Conservation (phyloP, 495 filamentous ascomycete species). For the Stereocaulon alpinum region DNA sequence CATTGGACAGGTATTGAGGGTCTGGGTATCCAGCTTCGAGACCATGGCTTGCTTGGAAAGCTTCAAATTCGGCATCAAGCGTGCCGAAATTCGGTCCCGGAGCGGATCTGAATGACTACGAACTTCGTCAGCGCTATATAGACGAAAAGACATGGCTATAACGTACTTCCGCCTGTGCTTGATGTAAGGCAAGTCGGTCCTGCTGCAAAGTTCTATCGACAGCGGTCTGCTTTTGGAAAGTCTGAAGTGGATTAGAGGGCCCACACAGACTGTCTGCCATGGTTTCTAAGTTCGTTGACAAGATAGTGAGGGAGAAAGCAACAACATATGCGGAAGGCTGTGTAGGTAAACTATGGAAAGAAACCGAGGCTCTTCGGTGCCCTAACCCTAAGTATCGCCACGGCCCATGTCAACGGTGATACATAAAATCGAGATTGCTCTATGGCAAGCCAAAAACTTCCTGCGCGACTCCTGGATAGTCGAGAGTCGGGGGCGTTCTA, state of each 20-base stretch:
- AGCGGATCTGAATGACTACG: conserved; percentile 52
- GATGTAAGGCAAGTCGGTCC: conserved; percentile 53
- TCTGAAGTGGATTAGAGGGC: conserved; percentile 79
- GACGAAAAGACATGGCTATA: conserved; percentile 16
- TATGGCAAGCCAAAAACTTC: too few species aligned
- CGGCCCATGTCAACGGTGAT: too few species aligned
- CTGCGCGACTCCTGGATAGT: not conserved
- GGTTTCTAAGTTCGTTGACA: not conserved
- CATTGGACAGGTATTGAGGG: conserved; percentile 11
- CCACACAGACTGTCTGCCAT: conserved; percentile 84
- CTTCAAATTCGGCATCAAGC: conserved; percentile 59
- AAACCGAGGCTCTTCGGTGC: not conserved
- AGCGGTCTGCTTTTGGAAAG: conserved; percentile 68
- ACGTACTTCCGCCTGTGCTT: conserved; percentile 45
- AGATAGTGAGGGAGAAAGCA: too few species aligned
- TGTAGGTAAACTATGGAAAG: not conserved
- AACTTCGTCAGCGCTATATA: conserved; percentile 19
- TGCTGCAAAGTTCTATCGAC: conserved; percentile 77
- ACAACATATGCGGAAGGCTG: too few species aligned
- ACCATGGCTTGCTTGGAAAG: conserved; percentile 53
- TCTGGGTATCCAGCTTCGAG: conserved; percentile 21
- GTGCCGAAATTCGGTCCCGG: conserved; percentile 42
- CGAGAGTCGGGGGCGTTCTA: not conserved
- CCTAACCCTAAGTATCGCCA: not conserved
- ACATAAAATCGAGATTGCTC: too few species aligned